Evolutionary conservation across 1,284 basidiomycete species (phyloP).

Genomic region (Malassezia nana): DNA sequence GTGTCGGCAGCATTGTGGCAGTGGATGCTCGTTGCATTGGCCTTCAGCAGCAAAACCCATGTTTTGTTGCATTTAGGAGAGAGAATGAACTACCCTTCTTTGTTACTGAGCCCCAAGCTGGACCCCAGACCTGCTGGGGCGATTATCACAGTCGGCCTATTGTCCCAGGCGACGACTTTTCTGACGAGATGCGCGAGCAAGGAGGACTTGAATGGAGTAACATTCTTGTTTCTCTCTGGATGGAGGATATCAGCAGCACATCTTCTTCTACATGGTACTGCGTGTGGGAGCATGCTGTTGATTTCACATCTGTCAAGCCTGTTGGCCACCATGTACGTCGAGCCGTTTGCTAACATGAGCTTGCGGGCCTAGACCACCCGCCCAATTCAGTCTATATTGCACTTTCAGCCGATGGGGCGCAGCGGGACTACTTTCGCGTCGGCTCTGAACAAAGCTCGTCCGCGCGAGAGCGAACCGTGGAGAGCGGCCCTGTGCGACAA

Average conservation of each 20-base stretch:
- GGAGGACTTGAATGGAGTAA: not conserved
- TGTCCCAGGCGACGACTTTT: not conserved
- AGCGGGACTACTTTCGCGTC: not conserved
- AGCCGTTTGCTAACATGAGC: not conserved
- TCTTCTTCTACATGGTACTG: constrained; percentile 1
- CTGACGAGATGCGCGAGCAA: not conserved
- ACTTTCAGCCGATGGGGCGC: not conserved
- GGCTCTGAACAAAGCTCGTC: not conserved
- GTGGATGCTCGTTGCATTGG: constrained; percentile 3
- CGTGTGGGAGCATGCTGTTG: constrained; percentile 6
- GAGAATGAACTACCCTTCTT: constrained; percentile 9
- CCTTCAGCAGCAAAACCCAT: not conserved
- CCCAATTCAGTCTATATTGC: not conserved
- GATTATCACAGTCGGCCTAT: constrained; percentile 7
- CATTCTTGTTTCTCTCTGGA: constrained; percentile 5
- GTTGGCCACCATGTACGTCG: not conserved
- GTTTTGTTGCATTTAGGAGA: constrained; percentile 10
- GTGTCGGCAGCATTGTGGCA: not conserved
- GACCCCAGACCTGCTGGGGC: constrained; percentile 9
- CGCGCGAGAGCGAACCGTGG: too few relatives aligned
- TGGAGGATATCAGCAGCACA: not conserved
- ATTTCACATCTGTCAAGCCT: not conserved
- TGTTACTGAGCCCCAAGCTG: not conserved
- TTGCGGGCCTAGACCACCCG: not conserved
- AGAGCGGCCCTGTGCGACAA: not conserved